Base-by-base conservation (phyloP, 2,329 filamentous ascomycete species). In the Bipolaris zeicola region DNA sequence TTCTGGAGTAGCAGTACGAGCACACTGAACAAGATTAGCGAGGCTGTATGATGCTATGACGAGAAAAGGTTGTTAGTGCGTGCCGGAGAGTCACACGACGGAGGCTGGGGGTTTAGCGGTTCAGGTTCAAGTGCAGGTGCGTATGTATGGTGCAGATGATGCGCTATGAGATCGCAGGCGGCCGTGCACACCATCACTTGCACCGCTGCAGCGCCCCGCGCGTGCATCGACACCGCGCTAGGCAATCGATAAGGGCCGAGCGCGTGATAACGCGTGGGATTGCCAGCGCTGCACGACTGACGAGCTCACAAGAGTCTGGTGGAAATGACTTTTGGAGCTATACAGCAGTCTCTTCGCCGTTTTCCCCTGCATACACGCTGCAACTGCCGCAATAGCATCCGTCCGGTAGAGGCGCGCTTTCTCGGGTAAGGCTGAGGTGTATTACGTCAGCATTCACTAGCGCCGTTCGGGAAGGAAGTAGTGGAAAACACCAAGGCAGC, bases 361-460 rank as follows among this genome's bases (percentile, higher is more conserved):
- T 26, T 20, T 44, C 31, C 36, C 49, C 31, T 22, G 33, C 22
- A 18, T 26, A 28, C 14, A 2, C 22, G 20, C 42, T 46, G 26
- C 10, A 20, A 14, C 22, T 24, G 36, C 42, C 33, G 22, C 26
- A 13, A n/a, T 22, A n/a, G 26, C 18, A 36, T 28, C 10, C 8
- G 20, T 36, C 11, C 4, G 42, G 28, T 42, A 33, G 39, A 14
- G 18, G 34, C 31, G 28, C 43, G 33, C 46, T 24, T 52, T 50
- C 52, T 55, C 50, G 28, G 55, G 50, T 41, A 57, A 52, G 26
- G 43, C 5, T 14, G 13, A 37, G 38, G 8, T 39, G 34, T 5
- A 43, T 65, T 67, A 69, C 58, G 60, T 68, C 60, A 67, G 64
- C 65, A 45, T 10, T 2, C 16, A 43, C 66, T 69, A 62, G 59